These are phyloP conservation scores for Penicillium palitans DNA, from an alignment of 2,329 filamentous ascomycete species.

Conservation along the genomic window DNA sequence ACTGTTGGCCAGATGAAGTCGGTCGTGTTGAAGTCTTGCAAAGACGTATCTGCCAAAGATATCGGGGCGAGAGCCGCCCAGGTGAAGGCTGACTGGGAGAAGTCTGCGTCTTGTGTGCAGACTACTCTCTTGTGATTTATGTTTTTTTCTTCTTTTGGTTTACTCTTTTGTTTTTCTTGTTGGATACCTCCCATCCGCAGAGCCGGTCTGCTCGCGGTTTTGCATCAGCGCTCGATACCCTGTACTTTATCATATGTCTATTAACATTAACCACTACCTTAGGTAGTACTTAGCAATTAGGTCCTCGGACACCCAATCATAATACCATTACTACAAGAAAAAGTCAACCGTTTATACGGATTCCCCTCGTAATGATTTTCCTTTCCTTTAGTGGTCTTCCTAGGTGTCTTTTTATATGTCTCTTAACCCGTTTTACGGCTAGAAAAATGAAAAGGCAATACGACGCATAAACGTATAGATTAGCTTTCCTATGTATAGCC, in stretches of 20 bases:
- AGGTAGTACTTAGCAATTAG: conserved; percentile 21
- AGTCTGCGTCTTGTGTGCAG: conserved; percentile 16
- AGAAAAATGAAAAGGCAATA: background rate
- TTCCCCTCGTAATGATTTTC: background rate
- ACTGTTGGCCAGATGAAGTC: conserved; percentile 48
- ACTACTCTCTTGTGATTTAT: conserved; percentile 9
- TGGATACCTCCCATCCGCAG: conserved; percentile 25
- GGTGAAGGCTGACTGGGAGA: conserved; percentile 31
- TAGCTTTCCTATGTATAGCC: background rate
- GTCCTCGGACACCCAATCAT: conserved; percentile 17
- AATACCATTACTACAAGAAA: conserved; percentile 4
- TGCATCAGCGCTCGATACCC: conserved; percentile 33
- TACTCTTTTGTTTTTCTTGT: conserved; percentile 17
- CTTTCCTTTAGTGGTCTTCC: background rate
- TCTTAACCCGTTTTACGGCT: background rate
- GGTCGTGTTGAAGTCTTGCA: conserved; percentile 48
- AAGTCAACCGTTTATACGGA: background rate
- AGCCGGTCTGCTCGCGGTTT: conserved; percentile 28
- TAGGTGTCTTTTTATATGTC: background rate
- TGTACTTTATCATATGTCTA: conserved; percentile 21
- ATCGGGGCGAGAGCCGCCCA: conserved; percentile 36
- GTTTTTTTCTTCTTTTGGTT: conserved; percentile 5
- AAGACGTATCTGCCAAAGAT: conserved; percentile 38
- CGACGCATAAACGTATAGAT: no score
- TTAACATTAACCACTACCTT: conserved; percentile 14